These are phyloP conservation scores for Clarireedia hainanense DNA, from an alignment of 2,329 filamentous ascomycete species.

Conservation along the genomic window DNA sequence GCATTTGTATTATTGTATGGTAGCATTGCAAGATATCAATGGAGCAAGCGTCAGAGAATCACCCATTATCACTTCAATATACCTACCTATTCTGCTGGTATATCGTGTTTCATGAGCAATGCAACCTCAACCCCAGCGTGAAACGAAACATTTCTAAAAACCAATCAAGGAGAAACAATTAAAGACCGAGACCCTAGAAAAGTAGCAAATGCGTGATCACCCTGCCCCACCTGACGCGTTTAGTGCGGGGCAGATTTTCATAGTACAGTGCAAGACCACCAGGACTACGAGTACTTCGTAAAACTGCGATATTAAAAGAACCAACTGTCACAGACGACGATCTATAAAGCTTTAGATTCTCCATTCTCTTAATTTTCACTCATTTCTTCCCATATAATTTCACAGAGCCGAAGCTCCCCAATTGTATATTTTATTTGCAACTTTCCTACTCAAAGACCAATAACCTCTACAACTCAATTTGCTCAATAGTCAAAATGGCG, in stretches of 20 bases:
- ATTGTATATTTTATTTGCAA: background rate
- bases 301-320: too few species aligned
- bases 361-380: background rate
- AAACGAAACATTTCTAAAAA: too few species aligned
- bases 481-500: background rate
- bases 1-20: constrained; percentile 17
- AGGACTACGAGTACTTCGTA: background rate
- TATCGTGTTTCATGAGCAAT: too few species aligned
- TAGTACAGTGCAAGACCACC: background rate
- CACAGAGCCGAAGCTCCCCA: background rate
- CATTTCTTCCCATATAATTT: background rate
- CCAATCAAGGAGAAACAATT: too few species aligned
- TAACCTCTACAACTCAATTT: background rate
- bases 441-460: background rate
- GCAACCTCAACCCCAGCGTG: too few species aligned
- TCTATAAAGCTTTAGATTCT: background rate
- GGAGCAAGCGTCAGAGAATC: background rate
- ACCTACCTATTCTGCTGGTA: too few species aligned
- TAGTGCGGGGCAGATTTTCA: constrained; percentile 8
- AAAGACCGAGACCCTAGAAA: background rate
- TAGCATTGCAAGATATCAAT: constrained; percentile 1
- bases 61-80: too few species aligned
- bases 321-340: background rate
- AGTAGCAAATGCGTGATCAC: background rate
- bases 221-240: too few species aligned